A percentile compares a stretch with the other conserved stretches of the same genome.
Evolutionary conservation across 306 rosid genomes (phyloP).

Genomic region (Coriaria nepalensis): DNA sequence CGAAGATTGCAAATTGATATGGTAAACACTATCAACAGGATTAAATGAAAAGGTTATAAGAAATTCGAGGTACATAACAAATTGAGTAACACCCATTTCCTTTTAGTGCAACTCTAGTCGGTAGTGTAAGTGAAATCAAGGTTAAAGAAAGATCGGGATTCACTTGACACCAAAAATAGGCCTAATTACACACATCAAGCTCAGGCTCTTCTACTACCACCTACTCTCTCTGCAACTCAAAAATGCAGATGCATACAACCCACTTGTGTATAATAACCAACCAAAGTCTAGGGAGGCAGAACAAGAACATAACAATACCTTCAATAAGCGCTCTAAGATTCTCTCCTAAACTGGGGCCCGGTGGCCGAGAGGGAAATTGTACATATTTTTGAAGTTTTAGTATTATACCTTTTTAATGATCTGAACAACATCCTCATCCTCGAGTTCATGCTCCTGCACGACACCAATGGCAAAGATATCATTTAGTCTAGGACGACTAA

Average conservation of each 20-base stretch:
- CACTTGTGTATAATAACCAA: background rate
- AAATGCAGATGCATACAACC: background rate
- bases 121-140: too few species aligned
- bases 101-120: too few species aligned
- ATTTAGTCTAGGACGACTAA: too few species aligned
- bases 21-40: too few species aligned
- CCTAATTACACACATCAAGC: conserved; percentile 6
- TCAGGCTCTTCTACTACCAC: background rate
- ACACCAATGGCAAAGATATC: conserved; percentile 1
- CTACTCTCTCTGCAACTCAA: background rate
- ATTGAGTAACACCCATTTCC: too few species aligned
- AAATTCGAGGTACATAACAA: too few species aligned
- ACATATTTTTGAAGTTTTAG: background rate
- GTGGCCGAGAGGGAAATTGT: background rate
- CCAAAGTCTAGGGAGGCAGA: background rate
- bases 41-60: too few species aligned
- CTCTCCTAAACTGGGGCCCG: too few species aligned
- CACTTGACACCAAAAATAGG: conserved; percentile 6
- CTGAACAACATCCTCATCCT: conserved; percentile 97
- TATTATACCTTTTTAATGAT: conserved; percentile 79
- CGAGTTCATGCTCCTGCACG: conserved; percentile 77
- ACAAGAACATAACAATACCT: background rate
- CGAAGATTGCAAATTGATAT: too few species aligned
- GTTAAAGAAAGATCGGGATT: too few species aligned
- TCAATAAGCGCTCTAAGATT: background rate